These are phyloP conservation scores for Wickerhamomyces alni DNA, from an alignment of 805 yeast species.

Conservation along the genomic window DNA sequence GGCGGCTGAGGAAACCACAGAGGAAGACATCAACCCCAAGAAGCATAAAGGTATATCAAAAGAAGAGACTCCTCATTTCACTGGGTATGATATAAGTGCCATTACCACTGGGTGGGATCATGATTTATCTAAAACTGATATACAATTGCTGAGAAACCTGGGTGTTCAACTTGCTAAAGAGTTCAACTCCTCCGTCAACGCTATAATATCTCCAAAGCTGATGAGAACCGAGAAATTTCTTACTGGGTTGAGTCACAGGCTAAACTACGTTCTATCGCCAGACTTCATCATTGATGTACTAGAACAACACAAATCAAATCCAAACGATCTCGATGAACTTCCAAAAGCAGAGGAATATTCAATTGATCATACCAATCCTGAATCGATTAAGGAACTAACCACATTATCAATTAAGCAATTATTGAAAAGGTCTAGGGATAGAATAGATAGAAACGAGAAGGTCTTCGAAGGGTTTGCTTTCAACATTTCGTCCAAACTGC, in stretches of 20 bases:
- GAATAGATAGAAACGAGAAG: conserved; percentile 13
- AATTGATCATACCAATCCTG: conserved; percentile 28
- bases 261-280: conserved; percentile 49
- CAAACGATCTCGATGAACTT: conserved; percentile 14
- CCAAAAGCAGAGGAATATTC: conserved; percentile 24
- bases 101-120: conserved; percentile 63
- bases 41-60: conserved; percentile 13
- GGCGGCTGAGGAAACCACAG: no score
- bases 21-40: no score
- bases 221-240: conserved; percentile 85
- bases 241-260: conserved; percentile 52
- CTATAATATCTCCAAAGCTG: conserved; percentile 74
- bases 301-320: conserved; percentile 21
- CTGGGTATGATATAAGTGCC: conserved; percentile 37
- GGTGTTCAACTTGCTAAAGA: conserved; percentile 49
- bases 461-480: conserved; percentile 46
- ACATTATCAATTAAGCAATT: conserved; percentile 19
- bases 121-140: conserved; percentile 38
- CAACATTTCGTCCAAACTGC: conserved; percentile 49
- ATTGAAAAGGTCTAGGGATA: conserved; percentile 9
- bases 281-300: conserved; percentile 43
- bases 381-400: conserved; percentile 27
- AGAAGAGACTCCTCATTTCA: conserved; percentile 6
- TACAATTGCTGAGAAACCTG: conserved; percentile 34
- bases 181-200: conserved; percentile 30